Conservation (phyloP, 2,329 filamentous ascomycete genomes). For the Coniochaeta pulveracea region DNA sequence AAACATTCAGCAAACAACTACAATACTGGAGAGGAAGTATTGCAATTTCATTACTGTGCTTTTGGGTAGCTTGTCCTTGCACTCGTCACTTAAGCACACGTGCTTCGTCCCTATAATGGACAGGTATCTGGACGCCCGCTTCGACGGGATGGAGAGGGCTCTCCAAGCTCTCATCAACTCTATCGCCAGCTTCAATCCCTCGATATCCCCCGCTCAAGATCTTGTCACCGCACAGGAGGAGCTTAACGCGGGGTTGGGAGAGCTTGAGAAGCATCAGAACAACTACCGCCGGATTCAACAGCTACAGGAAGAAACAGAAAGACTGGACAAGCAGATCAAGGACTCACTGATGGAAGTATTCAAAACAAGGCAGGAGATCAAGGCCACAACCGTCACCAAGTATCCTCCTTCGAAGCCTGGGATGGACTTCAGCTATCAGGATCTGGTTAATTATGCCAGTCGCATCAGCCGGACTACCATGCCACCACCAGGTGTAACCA, state of each 20-base stretch:
- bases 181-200: slow-evolving; percentile 73
- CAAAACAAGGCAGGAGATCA: slow-evolving; percentile 61
- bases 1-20: too few species aligned
- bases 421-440: slow-evolving; percentile 53
- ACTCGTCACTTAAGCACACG: background rate
- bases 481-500: slow-evolving; percentile 46
- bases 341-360: slow-evolving; percentile 60
- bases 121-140: slow-evolving; percentile 46
- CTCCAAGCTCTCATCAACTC: slow-evolving; percentile 65
- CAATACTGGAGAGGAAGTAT: too few species aligned
- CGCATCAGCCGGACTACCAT: slow-evolving; percentile 72
- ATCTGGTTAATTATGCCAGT: slow-evolving; percentile 67
- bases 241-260: slow-evolving; percentile 52
- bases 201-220: slow-evolving; percentile 52
- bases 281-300: slow-evolving; percentile 59
- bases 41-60: background rate
- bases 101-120: slow-evolving; percentile 40
- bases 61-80: too few species aligned
- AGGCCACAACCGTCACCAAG: slow-evolving; percentile 46
- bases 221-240: slow-evolving; percentile 60
- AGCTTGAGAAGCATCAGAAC: slow-evolving; percentile 60
- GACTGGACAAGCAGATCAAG: slow-evolving; percentile 62
- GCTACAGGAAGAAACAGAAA: slow-evolving; percentile 53
- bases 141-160: slow-evolving; percentile 55
- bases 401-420: slow-evolving; percentile 24